Percentiles rank a stretch among this genome's conserved stretches.
These are phyloP conservation scores for Amauroascus niger DNA, from an alignment of 2,329 filamentous ascomycete genomes.

Conservation along the genomic window DNA sequence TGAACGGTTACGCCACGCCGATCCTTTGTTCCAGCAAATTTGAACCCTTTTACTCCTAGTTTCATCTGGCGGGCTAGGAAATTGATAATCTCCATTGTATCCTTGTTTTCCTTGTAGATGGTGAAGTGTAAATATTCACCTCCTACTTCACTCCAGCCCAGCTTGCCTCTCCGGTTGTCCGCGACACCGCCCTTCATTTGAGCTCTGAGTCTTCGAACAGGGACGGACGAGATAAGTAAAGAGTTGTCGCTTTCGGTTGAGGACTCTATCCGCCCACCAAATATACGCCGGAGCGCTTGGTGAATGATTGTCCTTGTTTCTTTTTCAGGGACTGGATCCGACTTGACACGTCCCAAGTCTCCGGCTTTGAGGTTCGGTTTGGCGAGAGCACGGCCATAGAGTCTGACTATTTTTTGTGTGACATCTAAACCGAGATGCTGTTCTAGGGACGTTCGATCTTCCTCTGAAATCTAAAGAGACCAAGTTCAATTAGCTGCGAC, in stretches of 20 bases:
- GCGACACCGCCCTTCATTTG: slow-evolving; percentile 22
- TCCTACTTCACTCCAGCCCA: slow-evolving; percentile 56
- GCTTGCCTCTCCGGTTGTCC: slow-evolving; percentile 32
- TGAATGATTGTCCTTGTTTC: slow-evolving; percentile 55
- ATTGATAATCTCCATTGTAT: slow-evolving; percentile 83
- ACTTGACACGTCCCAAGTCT: slow-evolving; percentile 46
- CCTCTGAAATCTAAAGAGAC: slow-evolving; percentile 23
- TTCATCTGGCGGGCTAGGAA: slow-evolving; percentile 66
- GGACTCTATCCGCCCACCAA: slow-evolving; percentile 68
- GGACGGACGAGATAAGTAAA: slow-evolving; percentile 47
- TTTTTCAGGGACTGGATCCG: slow-evolving; percentile 50
- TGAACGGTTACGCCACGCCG: slow-evolving; percentile 78
- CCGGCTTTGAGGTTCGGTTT: slow-evolving; percentile 48
- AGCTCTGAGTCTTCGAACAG: slow-evolving; percentile 19
- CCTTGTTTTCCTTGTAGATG: slow-evolving; percentile 92
- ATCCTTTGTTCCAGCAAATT: slow-evolving; percentile 87
- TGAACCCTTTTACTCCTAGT: slow-evolving; percentile 57
- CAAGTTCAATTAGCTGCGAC: background rate
- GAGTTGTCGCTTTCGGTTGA: slow-evolving; percentile 61
- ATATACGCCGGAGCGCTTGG: slow-evolving; percentile 63
- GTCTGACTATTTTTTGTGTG: slow-evolving; percentile 43
- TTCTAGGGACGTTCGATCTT: slow-evolving; percentile 38
- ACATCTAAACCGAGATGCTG: slow-evolving; percentile 45
- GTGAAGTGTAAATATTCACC: slow-evolving; percentile 84
- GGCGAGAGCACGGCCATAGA: slow-evolving; percentile 47